phyloP scores from a whole-genome alignment of 495 filamentous ascomycete genomes.

The Niebla homalea region DNA sequence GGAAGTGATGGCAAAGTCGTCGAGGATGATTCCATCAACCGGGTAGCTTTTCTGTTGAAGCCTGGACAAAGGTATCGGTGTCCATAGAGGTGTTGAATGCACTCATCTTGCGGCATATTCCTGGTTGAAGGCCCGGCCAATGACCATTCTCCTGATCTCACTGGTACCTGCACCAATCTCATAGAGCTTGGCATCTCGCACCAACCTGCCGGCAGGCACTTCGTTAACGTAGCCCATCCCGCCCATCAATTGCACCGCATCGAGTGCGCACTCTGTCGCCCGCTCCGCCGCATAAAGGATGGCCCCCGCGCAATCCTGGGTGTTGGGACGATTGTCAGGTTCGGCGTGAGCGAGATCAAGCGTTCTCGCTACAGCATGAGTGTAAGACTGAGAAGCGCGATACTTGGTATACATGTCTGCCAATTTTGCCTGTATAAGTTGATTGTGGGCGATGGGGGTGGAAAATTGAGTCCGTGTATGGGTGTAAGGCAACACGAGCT shows the following conservation, averaged over 20 bases:
- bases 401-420: slow-evolving; percentile 97
- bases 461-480: slow-evolving; percentile 85
- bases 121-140: slow-evolving; percentile 87
- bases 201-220: slow-evolving; percentile 71
- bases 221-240: slow-evolving; percentile 96
- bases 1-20: too few relatives aligned
- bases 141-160: slow-evolving; percentile 87
- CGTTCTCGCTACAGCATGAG: slow-evolving; percentile 57
- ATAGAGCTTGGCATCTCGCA: slow-evolving; percentile 83
- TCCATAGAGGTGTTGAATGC: too few relatives aligned
- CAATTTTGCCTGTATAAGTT: slow-evolving; percentile 83
- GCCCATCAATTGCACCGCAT: slow-evolving; percentile 88
- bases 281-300: slow-evolving; percentile 91
- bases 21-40: too few relatives aligned
- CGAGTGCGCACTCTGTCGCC: slow-evolving; percentile 76
- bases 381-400: slow-evolving; percentile 67
- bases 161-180: slow-evolving; percentile 96
- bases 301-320: slow-evolving; percentile 87
- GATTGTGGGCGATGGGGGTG: slow-evolving; percentile 78
- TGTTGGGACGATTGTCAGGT: slow-evolving; percentile 42
- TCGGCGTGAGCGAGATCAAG: slow-evolving; percentile 64
- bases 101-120: slow-evolving; percentile 43
- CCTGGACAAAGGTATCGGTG: too few relatives aligned
- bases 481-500: slow-evolving; percentile 78
- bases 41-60: too few relatives aligned